Evolutionary conservation across 306 rosid genomes (phyloP).

Genomic region (Bauhinia variegata): DNA sequence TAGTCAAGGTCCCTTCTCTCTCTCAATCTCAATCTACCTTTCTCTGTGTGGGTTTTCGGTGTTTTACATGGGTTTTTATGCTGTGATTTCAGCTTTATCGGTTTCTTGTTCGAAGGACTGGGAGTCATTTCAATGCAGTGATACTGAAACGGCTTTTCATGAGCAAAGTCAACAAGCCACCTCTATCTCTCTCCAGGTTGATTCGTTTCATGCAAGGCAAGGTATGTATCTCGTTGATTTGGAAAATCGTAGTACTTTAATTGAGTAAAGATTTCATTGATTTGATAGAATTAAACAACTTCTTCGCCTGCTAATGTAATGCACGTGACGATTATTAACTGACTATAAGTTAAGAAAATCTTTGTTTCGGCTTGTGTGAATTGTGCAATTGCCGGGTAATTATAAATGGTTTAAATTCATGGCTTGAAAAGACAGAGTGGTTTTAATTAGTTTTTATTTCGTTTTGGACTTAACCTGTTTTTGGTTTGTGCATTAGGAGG

Average conservation of each 20-base stretch:
- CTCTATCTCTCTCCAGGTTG: slow-evolving; percentile 70
- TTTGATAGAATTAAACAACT: not conserved
- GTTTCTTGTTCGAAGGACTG: slow-evolving; percentile 68
- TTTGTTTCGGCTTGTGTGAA: not conserved
- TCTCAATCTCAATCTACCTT: not conserved
- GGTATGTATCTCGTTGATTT: slow-evolving; percentile 15
- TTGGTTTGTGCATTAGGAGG: slow-evolving; percentile 38
- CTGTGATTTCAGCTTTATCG: slow-evolving; percentile 58
- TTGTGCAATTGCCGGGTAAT: not conserved
- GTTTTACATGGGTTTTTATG: slow-evolving; percentile 1
- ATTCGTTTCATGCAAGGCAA: slow-evolving; percentile 57
- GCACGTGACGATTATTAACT: no score
- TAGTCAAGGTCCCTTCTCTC: slow-evolving; percentile 55
- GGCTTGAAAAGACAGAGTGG: not conserved
- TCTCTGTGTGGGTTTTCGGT: not conserved
- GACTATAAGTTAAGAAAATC: no score
- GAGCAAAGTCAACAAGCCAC: slow-evolving; percentile 78
- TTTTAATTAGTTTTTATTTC: no score
- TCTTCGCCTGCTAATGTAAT: not conserved
- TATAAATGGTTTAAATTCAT: no score
- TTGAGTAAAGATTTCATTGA: not conserved
- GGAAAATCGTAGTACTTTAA: not conserved
- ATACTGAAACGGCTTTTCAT: slow-evolving; percentile 67
- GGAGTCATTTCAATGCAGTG: slow-evolving; percentile 58
- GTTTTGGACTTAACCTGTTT: not conserved